Percentiles rank a stretch among this genome's conserved stretches.
These are phyloP conservation scores for Zygosaccharomyces bisporus DNA, from an alignment of 805 yeast species.

Conservation along the genomic window DNA sequence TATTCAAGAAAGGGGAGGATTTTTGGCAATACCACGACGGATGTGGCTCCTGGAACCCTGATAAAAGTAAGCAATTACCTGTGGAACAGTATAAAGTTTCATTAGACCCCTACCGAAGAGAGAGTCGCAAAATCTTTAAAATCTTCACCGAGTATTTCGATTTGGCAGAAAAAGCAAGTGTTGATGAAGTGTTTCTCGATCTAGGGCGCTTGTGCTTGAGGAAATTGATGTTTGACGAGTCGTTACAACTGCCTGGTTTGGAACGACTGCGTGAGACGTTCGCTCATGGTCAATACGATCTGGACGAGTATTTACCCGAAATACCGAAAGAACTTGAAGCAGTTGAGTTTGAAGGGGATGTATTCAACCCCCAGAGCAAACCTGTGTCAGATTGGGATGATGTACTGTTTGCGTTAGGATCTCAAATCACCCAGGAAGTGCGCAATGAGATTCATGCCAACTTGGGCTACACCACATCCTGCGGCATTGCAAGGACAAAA, in stretches of 20 bases:
- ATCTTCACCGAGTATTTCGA: slow-evolving; percentile 61
- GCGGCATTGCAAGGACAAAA: slow-evolving; percentile 77
- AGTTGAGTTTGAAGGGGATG: slow-evolving; percentile 23
- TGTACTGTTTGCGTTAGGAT: slow-evolving; percentile 60
- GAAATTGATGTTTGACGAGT: slow-evolving; percentile 33
- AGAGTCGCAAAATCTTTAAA: slow-evolving; percentile 71
- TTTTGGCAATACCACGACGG: slow-evolving; percentile 69
- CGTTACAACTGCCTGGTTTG: slow-evolving; percentile 5
- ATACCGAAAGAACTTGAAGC: slow-evolving; percentile 22
- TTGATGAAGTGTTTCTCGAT: slow-evolving; percentile 89
- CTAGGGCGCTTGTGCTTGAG: slow-evolving; percentile 62
- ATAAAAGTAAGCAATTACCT: slow-evolving; percentile 50
- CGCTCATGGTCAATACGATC: slow-evolving; percentile 23
- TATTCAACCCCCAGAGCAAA: slow-evolving; percentile 18
- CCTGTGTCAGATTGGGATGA: slow-evolving; percentile 74
- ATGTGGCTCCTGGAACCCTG: slow-evolving; percentile 35
- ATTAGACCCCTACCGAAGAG: slow-evolving; percentile 86
- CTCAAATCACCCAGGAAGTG: slow-evolving; percentile 51
- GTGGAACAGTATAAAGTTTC: slow-evolving; percentile 75
- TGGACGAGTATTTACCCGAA: slow-evolving; percentile 27
- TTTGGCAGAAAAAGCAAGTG: slow-evolving; percentile 86
- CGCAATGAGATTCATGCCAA: slow-evolving; percentile 49
- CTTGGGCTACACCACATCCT: slow-evolving; percentile 82
- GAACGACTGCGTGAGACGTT: slow-evolving; percentile 21
- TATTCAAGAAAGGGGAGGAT: slow-evolving; percentile 80